Evolutionary conservation across 164 flowering plant genomes (phyloP), one percentile per base, ranked within the genome.

Genomic region (Tetrastigma voinierianum): DNA sequence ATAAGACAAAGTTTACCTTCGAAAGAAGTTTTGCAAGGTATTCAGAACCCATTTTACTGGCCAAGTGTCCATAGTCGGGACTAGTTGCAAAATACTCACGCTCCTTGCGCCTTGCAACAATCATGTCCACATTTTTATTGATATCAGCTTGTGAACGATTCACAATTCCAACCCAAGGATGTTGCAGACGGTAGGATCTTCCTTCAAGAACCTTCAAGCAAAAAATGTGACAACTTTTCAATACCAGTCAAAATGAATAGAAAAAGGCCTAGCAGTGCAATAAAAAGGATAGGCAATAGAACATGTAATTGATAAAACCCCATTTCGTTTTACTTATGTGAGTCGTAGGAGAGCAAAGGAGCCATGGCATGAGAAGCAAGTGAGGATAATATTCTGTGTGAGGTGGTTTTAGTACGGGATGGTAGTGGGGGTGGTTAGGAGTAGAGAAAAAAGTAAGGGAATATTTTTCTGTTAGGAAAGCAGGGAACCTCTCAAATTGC

Each of bases 91-190:
- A 86, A 66, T 86, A 86, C 44, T 86, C 90, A 24, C 83, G 80
- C 80, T 86, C 90, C 72, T 79, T 86, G 58, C 86, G 80, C 68
- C 90, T 82, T 9, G 90, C 90, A 63, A 70, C 49, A 25, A 84
- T 76, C 90, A 86, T 86, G 54, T 84, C 90, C 17, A 76, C 74
- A 67, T 84, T 86, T 64, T 74, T 86, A 57, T 86, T 86, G 12
- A 86, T 86, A 58, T 86, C 90, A 53, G 90, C 90, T 70, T 86
- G 90, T 21, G 90, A 86, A n/a, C 90, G 86, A 64, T 86, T 86
- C 44, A 86, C 90, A 61, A 86, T 78, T 16, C 90, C 90, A 47
- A 86, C 90, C 90, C 90, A 86, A 25, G 88, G 88, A 43, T 78
- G 87, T 69, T 82, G 88, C 59, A 86, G 75, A 45, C 84, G 66